These are phyloP conservation scores for Vanderwaltozyma verrucispora DNA, from an alignment of 805 yeast genomes.

Conservation along the genomic window DNA sequence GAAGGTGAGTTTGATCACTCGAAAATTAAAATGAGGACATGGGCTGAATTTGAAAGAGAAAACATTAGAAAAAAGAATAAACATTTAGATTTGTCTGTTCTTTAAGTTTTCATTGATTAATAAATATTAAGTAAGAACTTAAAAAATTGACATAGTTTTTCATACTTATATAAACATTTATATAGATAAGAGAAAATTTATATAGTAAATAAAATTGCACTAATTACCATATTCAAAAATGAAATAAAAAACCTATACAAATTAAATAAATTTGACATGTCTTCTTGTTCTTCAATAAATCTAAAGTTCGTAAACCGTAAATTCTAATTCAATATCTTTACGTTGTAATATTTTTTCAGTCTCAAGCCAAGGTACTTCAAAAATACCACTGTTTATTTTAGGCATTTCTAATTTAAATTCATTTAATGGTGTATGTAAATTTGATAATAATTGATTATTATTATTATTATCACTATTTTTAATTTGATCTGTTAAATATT, in stretches of 20 bases:
- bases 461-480: background rate
- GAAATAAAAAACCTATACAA: no score
- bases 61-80: constrained; percentile 2
- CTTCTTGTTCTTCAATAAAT: no score
- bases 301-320: constrained; percentile 26
- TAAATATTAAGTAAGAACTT: no score
- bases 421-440: constrained; percentile 4
- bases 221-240: no score
- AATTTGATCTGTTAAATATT: constrained; percentile 31
- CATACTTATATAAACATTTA: no score
- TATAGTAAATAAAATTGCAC: no score
- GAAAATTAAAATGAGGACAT: constrained; percentile 77
- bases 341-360: constrained; percentile 45
- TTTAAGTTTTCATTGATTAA: no score
- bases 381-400: constrained; percentile 69
- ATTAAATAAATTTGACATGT: no score
- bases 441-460: constrained; percentile 2
- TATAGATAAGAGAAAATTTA: no score
- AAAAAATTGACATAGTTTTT: no score
- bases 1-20: constrained; percentile 90
- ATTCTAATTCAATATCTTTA: constrained; percentile 3
- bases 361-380: constrained; percentile 66
- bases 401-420: constrained; percentile 46
- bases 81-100: background rate
- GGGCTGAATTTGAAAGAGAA: constrained; percentile 89